Evolutionary conservation across 179 eudicot genomes (phyloP).

Genomic region (Dionaea muscipula): DNA sequence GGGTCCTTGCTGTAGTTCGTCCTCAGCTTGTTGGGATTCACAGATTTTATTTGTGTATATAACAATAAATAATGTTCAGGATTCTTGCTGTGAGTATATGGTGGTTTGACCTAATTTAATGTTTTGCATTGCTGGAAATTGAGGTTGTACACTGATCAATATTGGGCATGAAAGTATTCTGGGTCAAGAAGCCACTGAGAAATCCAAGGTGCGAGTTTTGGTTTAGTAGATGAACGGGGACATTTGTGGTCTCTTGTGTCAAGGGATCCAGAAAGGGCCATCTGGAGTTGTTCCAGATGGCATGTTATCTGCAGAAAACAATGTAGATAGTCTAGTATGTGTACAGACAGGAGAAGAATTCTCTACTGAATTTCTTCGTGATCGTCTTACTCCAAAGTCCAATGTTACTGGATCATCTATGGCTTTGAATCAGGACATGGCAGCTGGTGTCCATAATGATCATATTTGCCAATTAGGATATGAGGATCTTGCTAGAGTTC

Average conservation of each 20-base stretch:
- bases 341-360: constrained; percentile 88
- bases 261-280: constrained; percentile 17
- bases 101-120: too few relatives aligned
- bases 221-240: constrained; percentile 41
- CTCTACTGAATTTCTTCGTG: constrained; percentile 63
- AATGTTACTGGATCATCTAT: constrained; percentile 12
- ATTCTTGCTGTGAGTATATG: neutral
- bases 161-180: neutral
- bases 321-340: constrained; percentile 41
- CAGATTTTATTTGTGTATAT: constrained; percentile 8
- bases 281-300: constrained; percentile 21
- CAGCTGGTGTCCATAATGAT: constrained; percentile 19
- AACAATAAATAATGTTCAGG: too few relatives aligned
- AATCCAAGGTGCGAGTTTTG: constrained; percentile 3
- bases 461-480: constrained; percentile 29
- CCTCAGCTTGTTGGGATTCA: neutral
- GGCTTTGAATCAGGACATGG: constrained; percentile 21
- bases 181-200: neutral
- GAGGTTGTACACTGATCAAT: constrained; percentile 2
- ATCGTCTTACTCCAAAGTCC: constrained; percentile 34
- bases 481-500: constrained; percentile 43
- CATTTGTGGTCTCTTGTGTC: constrained; percentile 22
- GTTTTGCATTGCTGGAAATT: too few relatives aligned
- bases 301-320: constrained; percentile 16
- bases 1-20: constrained; percentile 4